Evolutionary conservation across 2,329 filamentous ascomycete species (phyloP), one percentile per base, ranked within the genome.

Genomic region (Fusarium sp.): DNA sequence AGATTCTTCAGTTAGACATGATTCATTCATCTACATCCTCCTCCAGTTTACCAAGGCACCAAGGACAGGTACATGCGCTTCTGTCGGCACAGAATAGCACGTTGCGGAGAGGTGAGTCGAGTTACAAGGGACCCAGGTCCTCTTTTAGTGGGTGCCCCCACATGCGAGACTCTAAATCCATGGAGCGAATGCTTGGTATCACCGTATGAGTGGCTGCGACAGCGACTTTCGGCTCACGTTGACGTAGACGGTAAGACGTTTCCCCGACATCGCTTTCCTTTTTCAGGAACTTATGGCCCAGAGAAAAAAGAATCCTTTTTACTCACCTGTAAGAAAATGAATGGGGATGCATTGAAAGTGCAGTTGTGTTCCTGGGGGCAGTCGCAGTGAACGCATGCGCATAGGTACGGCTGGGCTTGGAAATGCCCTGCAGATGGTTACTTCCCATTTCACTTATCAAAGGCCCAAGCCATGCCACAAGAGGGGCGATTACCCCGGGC

Each of bases 401-500:
- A 40, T 41, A 51, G 48, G 18, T 51, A 40, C 42, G 53, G 42
- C 46, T 73, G 53, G 59, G 50, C 42, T 51, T 64, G 56, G 37
- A 32, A 48, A 63, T 59, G 68, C 46, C 54, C 59, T 72, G 69
- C 59, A 67, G 55, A 54, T 55, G 59, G 34, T n/a, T 37, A 37
- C 34, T 37, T 37, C 18, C 18, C 34, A 37, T 37, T 37, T 37
- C 32, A 37, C 34, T 59, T 63, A 53, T 60, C 53, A 66, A 58
- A 54, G 55, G 55, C 30, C n/a, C 20, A 40, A 63, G 59, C 70
- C 64, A 68, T 65, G 58, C 69, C 54, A 53, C 30, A 30, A 28
- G 68, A 68, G 54, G 59, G 55, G 60, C 68, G 62, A 57, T 66
- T 75, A 73, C 73, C 70, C 73, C 73, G 61, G 62, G 61, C 56